Evolutionary conservation across 202 grass and related monocot genomes (phyloP).

Genomic region (Dendrocalamus latiflorus): DNA sequence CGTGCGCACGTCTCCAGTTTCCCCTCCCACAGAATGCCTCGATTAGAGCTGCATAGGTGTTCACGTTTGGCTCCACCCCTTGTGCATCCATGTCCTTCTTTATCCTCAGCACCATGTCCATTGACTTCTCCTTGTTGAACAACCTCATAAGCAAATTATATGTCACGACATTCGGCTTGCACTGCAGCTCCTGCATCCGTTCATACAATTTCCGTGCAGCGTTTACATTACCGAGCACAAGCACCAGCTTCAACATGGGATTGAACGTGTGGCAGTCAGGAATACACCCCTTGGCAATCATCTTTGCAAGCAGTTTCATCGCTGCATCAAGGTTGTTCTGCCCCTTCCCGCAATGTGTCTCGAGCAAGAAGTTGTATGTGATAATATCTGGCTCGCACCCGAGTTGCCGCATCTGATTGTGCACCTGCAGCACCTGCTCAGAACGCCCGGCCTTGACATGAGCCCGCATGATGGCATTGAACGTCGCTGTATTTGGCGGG

Average conservation of each 20-base stretch:
- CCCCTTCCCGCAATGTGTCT: slow-evolving; percentile 68
- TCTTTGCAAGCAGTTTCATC: slow-evolving; percentile 72
- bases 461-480: slow-evolving; percentile 72
- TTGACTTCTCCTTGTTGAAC: slow-evolving; percentile 75
- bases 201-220: slow-evolving; percentile 60
- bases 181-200: slow-evolving; percentile 65
- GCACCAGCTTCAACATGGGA: slow-evolving; percentile 61
- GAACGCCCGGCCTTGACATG: slow-evolving; percentile 74
- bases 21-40: slow-evolving; percentile 67
- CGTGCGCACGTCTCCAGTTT: slow-evolving; percentile 55
- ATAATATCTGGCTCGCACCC: slow-evolving; percentile 74
- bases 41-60: slow-evolving; percentile 62
- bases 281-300: slow-evolving; percentile 59
- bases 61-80: slow-evolving; percentile 64
- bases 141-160: slow-evolving; percentile 77
- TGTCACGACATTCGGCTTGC: slow-evolving; percentile 67
- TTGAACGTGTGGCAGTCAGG: slow-evolving; percentile 87
- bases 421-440: slow-evolving; percentile 81
- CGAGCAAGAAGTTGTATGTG: slow-evolving; percentile 91
- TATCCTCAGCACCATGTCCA: slow-evolving; percentile 90
- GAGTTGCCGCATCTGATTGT: slow-evolving; percentile 84
- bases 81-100: slow-evolving; percentile 77
- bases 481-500: slow-evolving; percentile 60
- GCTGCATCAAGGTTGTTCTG: slow-evolving; percentile 84
- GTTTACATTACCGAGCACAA: slow-evolving; percentile 47